Evolutionary conservation across 2,329 filamentous ascomycete genomes (phyloP), one percentile per base, ranked within the genome.

Genomic region (Sarocladium kiliense): DNA sequence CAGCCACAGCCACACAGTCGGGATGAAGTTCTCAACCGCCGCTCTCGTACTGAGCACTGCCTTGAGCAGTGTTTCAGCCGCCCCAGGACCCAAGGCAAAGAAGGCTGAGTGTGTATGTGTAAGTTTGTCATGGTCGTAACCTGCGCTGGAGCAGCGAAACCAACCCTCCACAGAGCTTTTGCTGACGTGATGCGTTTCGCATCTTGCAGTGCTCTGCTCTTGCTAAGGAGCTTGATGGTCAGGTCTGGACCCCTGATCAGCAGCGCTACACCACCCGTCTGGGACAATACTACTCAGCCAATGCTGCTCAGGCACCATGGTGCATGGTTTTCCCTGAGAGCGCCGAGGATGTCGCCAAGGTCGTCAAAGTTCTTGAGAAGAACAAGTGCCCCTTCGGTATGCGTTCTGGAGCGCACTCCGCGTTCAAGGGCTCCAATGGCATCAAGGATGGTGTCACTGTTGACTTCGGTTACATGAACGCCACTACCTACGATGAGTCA

Each of bases 281-380:
- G 3, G 27, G 58, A 42, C 57, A 62, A 1, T 68, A 68, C 56
- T 67, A 67, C 57, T 68, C 66, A 0, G 64, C 64, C 58, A 68
- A 67, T 36, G 64, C 66, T 3, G 65, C 66, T 1, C 62, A 63
- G 53, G 61, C 57, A 4, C 60, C 65, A 0, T 66, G 65, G 65
- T 63, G 64, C 58, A 63, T 69, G 59, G 62, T 67, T 2, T 50
- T 65, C 16, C 66, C 65, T 7, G 53, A 58, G 26, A 59, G 56
- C 16, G 58, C 63, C 4, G 23, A 58, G 19, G 62, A 67, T 34
- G 65, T 67, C n/a, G 55, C 58, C 19, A 54, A 50, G 18, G 56
- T 62, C 3, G 56, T 57, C 19, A 55, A 53, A 27, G 30, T 61
- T 12, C 30, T 61, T 18, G 23, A 39, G 10, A 32, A 54, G 30